phyloP scores from a whole-genome alignment of 2,329 filamentous ascomycete genomes.

The Phialophora verrucosa region DNA sequence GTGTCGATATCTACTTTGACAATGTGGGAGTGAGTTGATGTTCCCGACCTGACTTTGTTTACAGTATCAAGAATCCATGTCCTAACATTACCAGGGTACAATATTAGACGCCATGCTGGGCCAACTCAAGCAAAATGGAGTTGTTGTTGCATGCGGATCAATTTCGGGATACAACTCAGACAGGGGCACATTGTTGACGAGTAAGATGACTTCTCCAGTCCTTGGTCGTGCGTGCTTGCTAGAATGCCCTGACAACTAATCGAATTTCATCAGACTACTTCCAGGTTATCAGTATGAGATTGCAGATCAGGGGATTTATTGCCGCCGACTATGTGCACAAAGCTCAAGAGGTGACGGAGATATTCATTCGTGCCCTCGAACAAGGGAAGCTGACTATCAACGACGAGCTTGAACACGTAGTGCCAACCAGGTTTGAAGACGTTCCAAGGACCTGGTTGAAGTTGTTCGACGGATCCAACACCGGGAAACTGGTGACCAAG shows the following conservation, averaged over 20 bases:
- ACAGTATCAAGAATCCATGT: not conserved
- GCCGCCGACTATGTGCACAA: slow-evolving; percentile 64
- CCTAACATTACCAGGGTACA: slow-evolving; percentile 50
- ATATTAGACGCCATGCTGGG: slow-evolving; percentile 30
- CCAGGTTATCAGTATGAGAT: slow-evolving; percentile 51
- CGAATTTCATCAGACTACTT: not conserved
- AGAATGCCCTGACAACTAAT: no score
- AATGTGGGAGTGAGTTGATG: not conserved
- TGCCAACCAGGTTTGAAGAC: slow-evolving; percentile 50
- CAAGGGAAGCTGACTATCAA: slow-evolving; percentile 68
- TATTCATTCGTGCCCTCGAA: slow-evolving; percentile 72
- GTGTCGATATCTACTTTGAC: slow-evolving; percentile 74
- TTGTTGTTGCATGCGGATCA: slow-evolving; percentile 64
- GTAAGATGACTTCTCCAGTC: not conserved
- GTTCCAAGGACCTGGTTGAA: slow-evolving; percentile 59
- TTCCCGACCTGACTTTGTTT: not conserved
- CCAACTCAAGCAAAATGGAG: slow-evolving; percentile 18
- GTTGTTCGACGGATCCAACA: slow-evolving; percentile 72
- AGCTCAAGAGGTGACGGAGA: slow-evolving; percentile 63
- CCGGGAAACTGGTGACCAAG: slow-evolving; percentile 56
- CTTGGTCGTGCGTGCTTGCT: not conserved
- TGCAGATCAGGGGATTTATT: slow-evolving; percentile 30
- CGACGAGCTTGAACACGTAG: slow-evolving; percentile 58
- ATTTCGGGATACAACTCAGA: slow-evolving; percentile 49
- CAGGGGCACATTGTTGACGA: slow-evolving; percentile 12